Base-by-base conservation (phyloP, 108 stramenopile genomes). In the Fistulifera pelliculosa region DNA sequence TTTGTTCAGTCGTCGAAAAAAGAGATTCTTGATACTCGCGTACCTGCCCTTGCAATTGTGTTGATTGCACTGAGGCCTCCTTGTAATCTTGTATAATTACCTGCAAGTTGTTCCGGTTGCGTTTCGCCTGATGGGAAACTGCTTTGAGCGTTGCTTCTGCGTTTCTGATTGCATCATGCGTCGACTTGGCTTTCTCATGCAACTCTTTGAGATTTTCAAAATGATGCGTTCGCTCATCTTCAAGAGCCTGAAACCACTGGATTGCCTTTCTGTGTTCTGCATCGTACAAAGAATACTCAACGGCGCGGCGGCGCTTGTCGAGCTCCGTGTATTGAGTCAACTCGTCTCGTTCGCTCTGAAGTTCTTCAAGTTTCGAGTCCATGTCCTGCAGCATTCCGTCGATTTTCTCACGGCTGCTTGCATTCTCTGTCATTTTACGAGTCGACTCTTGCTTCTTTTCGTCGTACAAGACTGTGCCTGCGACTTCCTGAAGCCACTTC, bases 391-490 rank as follows among this genome's bases (percentile, higher is more conserved):
- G 61, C 15, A 92, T 91, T 45, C 85, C 80, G 18, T 93, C 66
- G 60, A 99, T 97, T 65, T 96, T 95, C 22, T 81, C 83, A 39
- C 94, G 83, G 49, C 69, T 83, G 25, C 68, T 58, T 24, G 56
- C 52, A 54, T 97, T 98, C 64, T 98, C 97, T 18, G 80, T 70
- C 92, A 99, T 96, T 61, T 96, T 92, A 54, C 77, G 62, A 22
- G 86, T 56, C 21, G 86, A 80, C 71, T 99, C 98, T 26, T 62
- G 64, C 63, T 98, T 90, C 60, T 96, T 95, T 62, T 97, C 94
- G 61, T 99, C 97, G 59, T 99, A 99, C 23, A 99, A 92, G 15
- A 91, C 88, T 10, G 95, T 95, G 8, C 95, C 98, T 6, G 93
- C 93, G 8, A 98, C 96, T 75, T 98, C 87, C 72, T 99, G 94